phyloP scores from a whole-genome alignment of 2,329 filamentous ascomycete species.

The Colletotrichum magnum region DNA sequence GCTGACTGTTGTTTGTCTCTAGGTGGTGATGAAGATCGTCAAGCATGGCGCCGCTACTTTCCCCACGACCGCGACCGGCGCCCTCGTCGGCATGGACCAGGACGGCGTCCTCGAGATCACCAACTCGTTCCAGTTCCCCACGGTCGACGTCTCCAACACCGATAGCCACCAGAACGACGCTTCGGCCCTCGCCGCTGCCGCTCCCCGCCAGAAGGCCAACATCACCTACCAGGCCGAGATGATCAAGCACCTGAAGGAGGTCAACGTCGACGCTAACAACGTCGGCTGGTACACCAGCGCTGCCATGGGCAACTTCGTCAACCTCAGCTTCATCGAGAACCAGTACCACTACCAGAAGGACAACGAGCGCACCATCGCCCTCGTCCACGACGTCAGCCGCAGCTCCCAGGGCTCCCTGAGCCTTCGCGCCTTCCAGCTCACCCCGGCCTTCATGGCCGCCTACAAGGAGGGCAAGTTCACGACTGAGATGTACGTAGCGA shows the following conservation, averaged over 20 bases:
- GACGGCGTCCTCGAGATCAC: slow-evolving; percentile 88
- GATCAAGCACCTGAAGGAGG: slow-evolving; percentile 96
- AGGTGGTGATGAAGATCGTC: slow-evolving; percentile 98
- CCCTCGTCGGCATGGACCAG: slow-evolving; percentile 93
- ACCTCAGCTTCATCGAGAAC: slow-evolving; percentile 96
- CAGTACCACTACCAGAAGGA: slow-evolving; percentile 98
- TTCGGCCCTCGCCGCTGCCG: slow-evolving; percentile 84
- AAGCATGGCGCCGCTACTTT: slow-evolving; percentile 93
- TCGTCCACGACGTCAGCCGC: slow-evolving; percentile 96
- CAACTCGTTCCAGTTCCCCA: slow-evolving; percentile 95
- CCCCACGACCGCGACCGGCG: slow-evolving; percentile 90
- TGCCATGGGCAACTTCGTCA: slow-evolving; percentile 99
- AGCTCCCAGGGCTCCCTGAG: slow-evolving; percentile 93
- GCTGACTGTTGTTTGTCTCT: slow-evolving; percentile 43
- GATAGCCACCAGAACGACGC: slow-evolving; percentile 83
- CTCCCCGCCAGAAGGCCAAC: slow-evolving; percentile 93
- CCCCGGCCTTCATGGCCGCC: slow-evolving; percentile 87
- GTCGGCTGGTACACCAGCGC: slow-evolving; percentile 99
- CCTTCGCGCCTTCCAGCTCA: slow-evolving; percentile 91
- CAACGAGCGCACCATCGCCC: slow-evolving; percentile 87
- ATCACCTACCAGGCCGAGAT: slow-evolving; percentile 93
- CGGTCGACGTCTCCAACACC: slow-evolving; percentile 77
- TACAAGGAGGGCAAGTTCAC: slow-evolving; percentile 99
- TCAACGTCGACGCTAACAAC: slow-evolving; percentile 98
- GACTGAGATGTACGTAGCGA: slow-evolving; percentile 80